Conservation (phyloP, 805 yeast species). For the Saturnispora serradocipensis region DNA sequence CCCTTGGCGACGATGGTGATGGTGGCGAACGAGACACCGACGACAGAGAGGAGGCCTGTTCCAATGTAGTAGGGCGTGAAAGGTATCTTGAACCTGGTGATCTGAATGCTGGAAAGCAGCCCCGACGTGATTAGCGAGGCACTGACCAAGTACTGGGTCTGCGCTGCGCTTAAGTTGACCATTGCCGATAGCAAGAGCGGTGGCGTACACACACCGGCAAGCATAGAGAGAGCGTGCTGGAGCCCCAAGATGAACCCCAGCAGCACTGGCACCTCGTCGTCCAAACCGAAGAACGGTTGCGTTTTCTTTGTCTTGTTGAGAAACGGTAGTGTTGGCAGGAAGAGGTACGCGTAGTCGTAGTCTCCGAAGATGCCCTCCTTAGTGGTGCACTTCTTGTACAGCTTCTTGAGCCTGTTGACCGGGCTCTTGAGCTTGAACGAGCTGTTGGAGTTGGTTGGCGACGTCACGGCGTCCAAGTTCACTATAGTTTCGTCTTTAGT, state of each 20-base stretch:
- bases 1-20: conserved; percentile 71
- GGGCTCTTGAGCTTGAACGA: not conserved
- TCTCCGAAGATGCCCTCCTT: conserved; percentile 77
- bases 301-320: conserved; percentile 31
- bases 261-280: conserved; percentile 70
- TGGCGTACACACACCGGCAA: conserved; percentile 85
- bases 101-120: conserved; percentile 61
- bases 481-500: not conserved
- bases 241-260: conserved; percentile 73
- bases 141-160: conserved; percentile 59
- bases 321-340: conserved; percentile 77
- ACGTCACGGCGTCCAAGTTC: not conserved
- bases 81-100: conserved; percentile 70
- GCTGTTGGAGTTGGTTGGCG: not conserved
- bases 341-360: conserved; percentile 70
- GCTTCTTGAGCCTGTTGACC: not conserved
- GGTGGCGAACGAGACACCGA: conserved; percentile 87
- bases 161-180: conserved; percentile 45
- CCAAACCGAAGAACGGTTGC: conserved; percentile 77
- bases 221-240: conserved; percentile 83
- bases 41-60: conserved; percentile 82
- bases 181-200: conserved; percentile 60
- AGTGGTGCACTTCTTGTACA: conserved; percentile 39
- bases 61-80: conserved; percentile 73
- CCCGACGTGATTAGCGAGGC: conserved; percentile 66